Conservation (phyloP, 2,329 filamentous ascomycete genomes). For the Phialophora expanda region DNA sequence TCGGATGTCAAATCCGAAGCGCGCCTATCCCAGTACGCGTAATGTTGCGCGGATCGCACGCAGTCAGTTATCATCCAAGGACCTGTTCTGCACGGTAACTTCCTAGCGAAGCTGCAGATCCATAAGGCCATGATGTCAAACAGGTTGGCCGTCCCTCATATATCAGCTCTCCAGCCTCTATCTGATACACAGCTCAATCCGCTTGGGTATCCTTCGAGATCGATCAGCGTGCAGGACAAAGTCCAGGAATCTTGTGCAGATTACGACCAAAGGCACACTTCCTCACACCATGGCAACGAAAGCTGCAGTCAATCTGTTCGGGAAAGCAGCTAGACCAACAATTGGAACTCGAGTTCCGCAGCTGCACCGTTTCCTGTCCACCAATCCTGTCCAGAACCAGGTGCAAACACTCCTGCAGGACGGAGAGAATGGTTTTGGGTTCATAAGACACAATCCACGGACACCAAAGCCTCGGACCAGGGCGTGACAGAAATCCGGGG, state of each 20-base stretch:
- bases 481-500: conserved; percentile 63
- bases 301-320: conserved; percentile 12
- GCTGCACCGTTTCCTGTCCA: conserved; percentile 28
- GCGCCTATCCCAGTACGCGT: not conserved
- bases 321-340: conserved; percentile 19
- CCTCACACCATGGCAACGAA: conserved; percentile 23
- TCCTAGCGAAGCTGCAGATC: not conserved
- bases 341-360: conserved; percentile 24
- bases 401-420: conserved; percentile 55
- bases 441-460: conserved; percentile 56
- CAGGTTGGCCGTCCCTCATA: not conserved
- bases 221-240: not conserved
- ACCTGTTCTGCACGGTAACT: not conserved
- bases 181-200: not conserved
- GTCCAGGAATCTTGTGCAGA: not conserved
- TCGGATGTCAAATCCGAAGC: not conserved
- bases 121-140: not conserved
- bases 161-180: not conserved
- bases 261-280: not conserved
- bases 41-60: too few species aligned
- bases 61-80: not conserved
- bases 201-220: not conserved
- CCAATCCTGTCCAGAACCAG: conserved; percentile 25
- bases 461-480: conserved; percentile 56
- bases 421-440: conserved; percentile 56